Percentiles rank a stretch among this genome's conserved stretches.
phyloP scores from a whole-genome alignment of 805 yeast species.

The Starmerella etchellsii region DNA sequence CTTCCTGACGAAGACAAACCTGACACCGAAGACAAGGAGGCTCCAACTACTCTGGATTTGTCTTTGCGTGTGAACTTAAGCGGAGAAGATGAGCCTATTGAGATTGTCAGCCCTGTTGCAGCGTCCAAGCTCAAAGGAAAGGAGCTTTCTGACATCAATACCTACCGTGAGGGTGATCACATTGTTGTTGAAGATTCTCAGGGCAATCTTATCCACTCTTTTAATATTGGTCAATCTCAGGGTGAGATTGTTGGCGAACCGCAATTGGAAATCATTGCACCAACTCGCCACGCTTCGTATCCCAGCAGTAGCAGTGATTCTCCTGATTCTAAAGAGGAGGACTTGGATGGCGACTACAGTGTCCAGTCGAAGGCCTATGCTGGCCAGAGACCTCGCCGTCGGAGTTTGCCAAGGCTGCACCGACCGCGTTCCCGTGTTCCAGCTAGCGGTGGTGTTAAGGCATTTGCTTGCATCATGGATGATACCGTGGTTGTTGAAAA shows the following conservation, averaged over 20 bases:
- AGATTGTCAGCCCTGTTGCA: constrained; percentile 16
- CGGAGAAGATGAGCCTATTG: constrained; percentile 9
- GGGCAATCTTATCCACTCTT: constrained; percentile 65
- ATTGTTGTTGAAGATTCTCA: constrained; percentile 68
- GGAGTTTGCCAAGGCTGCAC: constrained; percentile 6
- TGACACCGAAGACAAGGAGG: constrained; percentile 1
- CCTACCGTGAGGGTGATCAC: constrained; percentile 56
- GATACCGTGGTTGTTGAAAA: constrained; percentile 73
- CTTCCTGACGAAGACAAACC: neutral
- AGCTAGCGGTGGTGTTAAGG: constrained; percentile 15
- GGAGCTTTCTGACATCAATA: constrained; percentile 26
- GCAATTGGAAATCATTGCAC: constrained; percentile 12
- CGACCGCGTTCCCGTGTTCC: constrained; percentile 5
- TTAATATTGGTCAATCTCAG: constrained; percentile 27
- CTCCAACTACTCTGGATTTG: constrained; percentile 9
- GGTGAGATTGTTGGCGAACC: constrained; percentile 15
- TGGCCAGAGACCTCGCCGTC: constrained; percentile 11
- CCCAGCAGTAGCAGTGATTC: neutral
- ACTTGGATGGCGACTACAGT: too few relatives aligned
- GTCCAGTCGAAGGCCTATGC: too few relatives aligned
- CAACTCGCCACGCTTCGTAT: neutral
- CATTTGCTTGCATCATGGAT: constrained; percentile 62
- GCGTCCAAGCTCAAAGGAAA: constrained; percentile 18
- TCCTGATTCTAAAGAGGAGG: neutral
- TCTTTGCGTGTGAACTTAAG: constrained; percentile 14